Conservation (phyloP, 495 filamentous ascomycete genomes). For the Penicillium goetzii region DNA sequence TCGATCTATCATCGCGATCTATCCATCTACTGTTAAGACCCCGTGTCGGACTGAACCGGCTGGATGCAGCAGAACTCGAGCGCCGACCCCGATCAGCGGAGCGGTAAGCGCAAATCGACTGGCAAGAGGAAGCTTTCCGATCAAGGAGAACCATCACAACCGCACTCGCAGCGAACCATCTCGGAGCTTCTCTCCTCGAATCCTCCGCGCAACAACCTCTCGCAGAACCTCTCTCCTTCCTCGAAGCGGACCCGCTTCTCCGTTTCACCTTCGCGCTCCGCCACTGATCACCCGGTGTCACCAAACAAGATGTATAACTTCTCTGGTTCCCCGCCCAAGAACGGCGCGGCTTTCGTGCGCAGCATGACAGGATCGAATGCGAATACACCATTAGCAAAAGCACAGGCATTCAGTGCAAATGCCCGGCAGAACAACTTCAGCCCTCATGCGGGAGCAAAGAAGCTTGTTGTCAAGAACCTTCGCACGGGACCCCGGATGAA, state of each 20-base stretch:
- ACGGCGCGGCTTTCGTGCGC: constrained; percentile 34
- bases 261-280: constrained; percentile 31
- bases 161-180: constrained; percentile 52
- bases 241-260: constrained; percentile 50
- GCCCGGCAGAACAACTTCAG: constrained; percentile 45
- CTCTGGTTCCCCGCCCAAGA: constrained; percentile 41
- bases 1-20: constrained; percentile 16
- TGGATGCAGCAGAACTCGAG: constrained; percentile 53
- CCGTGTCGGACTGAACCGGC: constrained; percentile 42
- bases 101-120: constrained; percentile 53
- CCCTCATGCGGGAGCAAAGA: constrained; percentile 67
- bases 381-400: constrained; percentile 21
- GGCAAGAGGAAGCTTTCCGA: constrained; percentile 54
- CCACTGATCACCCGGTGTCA: constrained; percentile 25
- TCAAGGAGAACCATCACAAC: constrained; percentile 42
- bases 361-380: constrained; percentile 25
- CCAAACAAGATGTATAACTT: constrained; percentile 55
- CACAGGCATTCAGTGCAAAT: constrained; percentile 33
- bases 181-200: constrained; percentile 51
- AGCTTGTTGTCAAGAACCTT: constrained; percentile 86
- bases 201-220: constrained; percentile 24
- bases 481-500: constrained; percentile 59
- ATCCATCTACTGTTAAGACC: constrained; percentile 13
- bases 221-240: constrained; percentile 32
- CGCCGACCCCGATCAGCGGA: constrained; percentile 49